A percentile compares a stretch with the other conserved stretches of the same genome.
Conservation (phyloP, 2,329 filamentous ascomycete genomes). For the Leptographium procerum region DNA sequence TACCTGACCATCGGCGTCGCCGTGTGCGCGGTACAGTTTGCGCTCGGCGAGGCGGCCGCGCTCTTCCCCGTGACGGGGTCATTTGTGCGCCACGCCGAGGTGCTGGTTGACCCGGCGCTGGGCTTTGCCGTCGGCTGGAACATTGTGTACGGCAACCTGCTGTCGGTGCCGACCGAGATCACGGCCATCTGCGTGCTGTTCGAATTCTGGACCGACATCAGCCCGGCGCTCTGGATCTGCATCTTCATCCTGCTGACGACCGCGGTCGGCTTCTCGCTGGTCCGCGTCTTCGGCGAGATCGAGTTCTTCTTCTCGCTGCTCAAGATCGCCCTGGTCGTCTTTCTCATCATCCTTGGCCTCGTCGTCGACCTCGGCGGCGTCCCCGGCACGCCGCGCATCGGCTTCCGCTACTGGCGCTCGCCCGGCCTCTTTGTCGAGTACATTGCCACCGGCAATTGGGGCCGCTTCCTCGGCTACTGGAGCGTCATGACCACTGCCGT, state of each 20-base stretch:
- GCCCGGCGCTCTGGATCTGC: slow-evolving; percentile 35
- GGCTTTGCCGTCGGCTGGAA: slow-evolving; percentile 40
- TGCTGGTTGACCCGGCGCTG: slow-evolving; percentile 36
- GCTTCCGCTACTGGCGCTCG: slow-evolving; percentile 38
- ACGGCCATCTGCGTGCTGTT: slow-evolving; percentile 47
- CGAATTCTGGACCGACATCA: slow-evolving; percentile 43
- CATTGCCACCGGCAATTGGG: slow-evolving; percentile 31
- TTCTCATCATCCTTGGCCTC: slow-evolving; percentile 43
- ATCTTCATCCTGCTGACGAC: slow-evolving; percentile 41
- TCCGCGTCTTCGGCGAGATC: slow-evolving; percentile 47
- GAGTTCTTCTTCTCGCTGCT: slow-evolving; percentile 51
- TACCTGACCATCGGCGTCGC: slow-evolving; percentile 60
- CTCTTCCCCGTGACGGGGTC: slow-evolving; percentile 67
- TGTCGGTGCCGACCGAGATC: slow-evolving; percentile 38
- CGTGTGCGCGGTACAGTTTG: slow-evolving; percentile 65
- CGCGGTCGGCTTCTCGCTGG: slow-evolving; percentile 39
- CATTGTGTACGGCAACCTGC: slow-evolving; percentile 37
- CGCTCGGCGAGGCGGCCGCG: slow-evolving; percentile 62
- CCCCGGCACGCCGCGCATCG: slow-evolving; percentile 35
- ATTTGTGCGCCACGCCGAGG: slow-evolving; percentile 53
- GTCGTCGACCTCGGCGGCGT: slow-evolving; percentile 46
- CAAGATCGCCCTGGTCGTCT: slow-evolving; percentile 48
- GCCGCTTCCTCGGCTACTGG: slow-evolving; percentile 49
- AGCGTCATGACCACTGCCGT: slow-evolving; percentile 44
- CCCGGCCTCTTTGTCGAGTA: slow-evolving; percentile 39